These are phyloP conservation scores for Ophiostoma sp. DNA, from an alignment of 2,329 filamentous ascomycete species.

Conservation along the genomic window DNA sequence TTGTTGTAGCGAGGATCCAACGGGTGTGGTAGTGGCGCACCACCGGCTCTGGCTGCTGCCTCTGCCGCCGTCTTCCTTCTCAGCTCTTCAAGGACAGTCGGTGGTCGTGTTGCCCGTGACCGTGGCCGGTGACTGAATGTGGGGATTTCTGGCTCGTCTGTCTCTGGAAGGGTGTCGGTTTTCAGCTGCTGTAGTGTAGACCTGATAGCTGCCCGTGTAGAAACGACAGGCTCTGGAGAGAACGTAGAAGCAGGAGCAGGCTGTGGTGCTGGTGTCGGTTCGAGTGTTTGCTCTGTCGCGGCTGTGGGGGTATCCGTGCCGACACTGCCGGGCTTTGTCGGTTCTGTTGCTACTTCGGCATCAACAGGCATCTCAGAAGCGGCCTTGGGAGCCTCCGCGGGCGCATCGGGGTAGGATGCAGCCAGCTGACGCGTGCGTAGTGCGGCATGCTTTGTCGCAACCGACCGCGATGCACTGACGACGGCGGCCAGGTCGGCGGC, in stretches of 20 bases:
- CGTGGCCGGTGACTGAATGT: conserved; percentile 24
- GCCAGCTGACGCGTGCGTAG: conserved; percentile 51
- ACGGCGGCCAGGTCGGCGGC: conserved; percentile 65
- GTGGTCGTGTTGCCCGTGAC: conserved; percentile 14
- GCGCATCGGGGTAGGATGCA: background rate
- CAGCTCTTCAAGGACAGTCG: conserved; percentile 16
- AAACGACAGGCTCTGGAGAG: background rate
- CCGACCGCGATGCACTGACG: conserved; percentile 61
- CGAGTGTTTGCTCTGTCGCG: background rate
- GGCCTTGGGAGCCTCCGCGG: background rate
- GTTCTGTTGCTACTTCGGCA: background rate
- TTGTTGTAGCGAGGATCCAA: conserved; percentile 27
- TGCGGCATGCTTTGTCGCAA: conserved; percentile 59
- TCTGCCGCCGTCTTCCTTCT: conserved; percentile 10
- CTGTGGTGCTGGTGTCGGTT: background rate
- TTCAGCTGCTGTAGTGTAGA: background rate
- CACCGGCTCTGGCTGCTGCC: background rate
- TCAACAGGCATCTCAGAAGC: background rate
- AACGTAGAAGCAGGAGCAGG: background rate
- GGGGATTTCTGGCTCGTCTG: conserved; percentile 21
- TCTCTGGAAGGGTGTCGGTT: too few species aligned
- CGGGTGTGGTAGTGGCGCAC: conserved; percentile 23
- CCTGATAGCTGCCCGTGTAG: background rate
- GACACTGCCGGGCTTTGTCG: background rate
- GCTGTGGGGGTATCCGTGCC: background rate